phyloP scores from a whole-genome alignment of 306 rosid genomes.

The Ormosia semicastrata region DNA sequence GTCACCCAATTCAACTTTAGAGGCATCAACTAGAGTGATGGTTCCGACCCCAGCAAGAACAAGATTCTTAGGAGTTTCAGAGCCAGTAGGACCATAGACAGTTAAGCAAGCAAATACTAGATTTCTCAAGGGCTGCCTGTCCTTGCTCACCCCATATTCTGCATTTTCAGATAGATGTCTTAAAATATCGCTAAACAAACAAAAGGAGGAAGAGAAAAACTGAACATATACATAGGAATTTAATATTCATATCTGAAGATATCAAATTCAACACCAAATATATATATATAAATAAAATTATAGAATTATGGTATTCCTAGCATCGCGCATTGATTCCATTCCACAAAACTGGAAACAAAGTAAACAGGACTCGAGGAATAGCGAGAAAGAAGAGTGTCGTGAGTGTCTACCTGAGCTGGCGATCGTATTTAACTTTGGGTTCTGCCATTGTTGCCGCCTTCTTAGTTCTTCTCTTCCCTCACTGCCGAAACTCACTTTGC shows the following conservation, averaged over 20 bases:
- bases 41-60: constrained; percentile 98
- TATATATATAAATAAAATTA: too few relatives aligned
- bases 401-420: constrained; percentile 93
- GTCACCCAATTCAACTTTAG: constrained; percentile 88
- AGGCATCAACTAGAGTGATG: constrained; percentile 92
- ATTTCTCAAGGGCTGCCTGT: constrained; percentile 77
- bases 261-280: background rate
- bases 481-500: too few relatives aligned
- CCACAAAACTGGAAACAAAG: too few relatives aligned
- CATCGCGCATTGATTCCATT: too few relatives aligned
- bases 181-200: background rate
- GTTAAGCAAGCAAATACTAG: constrained; percentile 83
- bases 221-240: background rate
- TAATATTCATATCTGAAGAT: background rate
- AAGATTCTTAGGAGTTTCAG: constrained; percentile 89
- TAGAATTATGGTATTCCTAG: too few relatives aligned
- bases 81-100: constrained; percentile 99
- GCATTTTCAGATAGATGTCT: constrained; percentile 28
- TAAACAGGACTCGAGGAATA: background rate
- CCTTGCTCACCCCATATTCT: constrained; percentile 94
- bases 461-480: too few relatives aligned
- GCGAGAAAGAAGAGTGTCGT: too few relatives aligned
- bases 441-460: constrained; percentile 75
- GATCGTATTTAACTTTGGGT: constrained; percentile 78
- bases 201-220: too few relatives aligned